Conservation (phyloP, 495 filamentous ascomycete species). For the Penicillium riverlandense region DNA sequence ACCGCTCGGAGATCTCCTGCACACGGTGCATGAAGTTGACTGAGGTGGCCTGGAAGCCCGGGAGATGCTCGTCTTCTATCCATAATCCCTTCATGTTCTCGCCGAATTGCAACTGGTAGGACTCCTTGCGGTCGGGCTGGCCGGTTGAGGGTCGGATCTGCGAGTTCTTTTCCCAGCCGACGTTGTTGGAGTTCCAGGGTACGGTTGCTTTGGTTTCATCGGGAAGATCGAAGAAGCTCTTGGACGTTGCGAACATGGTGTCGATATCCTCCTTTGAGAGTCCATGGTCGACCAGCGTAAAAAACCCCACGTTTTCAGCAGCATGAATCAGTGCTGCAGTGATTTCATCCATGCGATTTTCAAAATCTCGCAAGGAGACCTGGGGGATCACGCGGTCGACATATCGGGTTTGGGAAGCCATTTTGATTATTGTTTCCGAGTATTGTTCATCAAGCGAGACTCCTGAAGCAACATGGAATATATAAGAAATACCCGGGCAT, state of each 20-base stretch:
- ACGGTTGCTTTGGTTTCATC: conserved; percentile 44
- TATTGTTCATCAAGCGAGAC: no score
- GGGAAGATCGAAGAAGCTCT: conserved; percentile 49
- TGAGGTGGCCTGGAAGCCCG: conserved; percentile 38
- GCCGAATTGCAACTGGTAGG: conserved; percentile 55
- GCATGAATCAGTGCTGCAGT: conserved; percentile 13
- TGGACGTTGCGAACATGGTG: no score
- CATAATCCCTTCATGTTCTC: conserved; percentile 44
- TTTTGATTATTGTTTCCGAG: no score
- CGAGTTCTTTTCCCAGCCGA: no score
- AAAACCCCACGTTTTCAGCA: conserved; percentile 51
- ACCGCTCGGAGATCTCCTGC: conserved; percentile 45
- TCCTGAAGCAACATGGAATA: no score
- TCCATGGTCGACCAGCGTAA: conserved; percentile 20
- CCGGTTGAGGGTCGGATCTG: conserved; percentile 39
- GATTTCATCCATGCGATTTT: conserved; percentile 45
- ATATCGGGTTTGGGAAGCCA: no score
- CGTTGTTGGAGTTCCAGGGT: conserved; percentile 35
- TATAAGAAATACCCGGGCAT: no score
- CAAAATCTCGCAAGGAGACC: background rate
- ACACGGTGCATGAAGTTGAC: conserved; percentile 47
- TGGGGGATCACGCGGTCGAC: no score
- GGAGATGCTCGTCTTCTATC: conserved; percentile 41
- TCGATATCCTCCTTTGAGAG: no score
- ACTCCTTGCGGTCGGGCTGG: conserved; percentile 53